Base-by-base conservation (phyloP, 164 flowering plant species). In the Tetrastigma voinierianum region DNA sequence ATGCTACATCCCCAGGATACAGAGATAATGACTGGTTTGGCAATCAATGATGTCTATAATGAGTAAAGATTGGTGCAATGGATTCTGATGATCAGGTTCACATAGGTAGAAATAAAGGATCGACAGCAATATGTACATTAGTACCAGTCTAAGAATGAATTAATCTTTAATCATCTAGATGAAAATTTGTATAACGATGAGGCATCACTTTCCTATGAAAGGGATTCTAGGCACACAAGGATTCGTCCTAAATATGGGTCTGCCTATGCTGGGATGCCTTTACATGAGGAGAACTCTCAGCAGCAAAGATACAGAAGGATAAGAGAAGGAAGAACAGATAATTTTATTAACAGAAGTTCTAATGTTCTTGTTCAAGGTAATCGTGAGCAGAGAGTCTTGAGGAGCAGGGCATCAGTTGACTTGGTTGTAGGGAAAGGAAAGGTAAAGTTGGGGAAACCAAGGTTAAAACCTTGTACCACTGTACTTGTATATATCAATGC, bases 391-490 rank as follows among this genome's bases (percentile, higher is more conserved):
- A 61, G 69, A 63, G 57, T 57, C 61, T 62, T 44, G 67, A 81
- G 79, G 57, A 59, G 78, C 83, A 67, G 75, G 75, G 79, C 79
- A 64, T 67, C 91, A 44, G 73, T 67, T 76, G 81, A 80, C 78
- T 68, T 80, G 73, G 61, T 73, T 81, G 75, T 59, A 77, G 77
- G 80, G 81, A 69, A 77, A 76, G 79, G 77, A 82, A 84, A 89
- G 94, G 94, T 86, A 86, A 85, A 72, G 58, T 76, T 77, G 70
- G 78, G 83, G 78, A 76, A 65, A 73, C 78, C 67, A 44, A 70
- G 72, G 75, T 74, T 70, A 62, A 70, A 65, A 58, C 62, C 67
- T 70, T 73, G 82, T 73, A 77, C 62, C 51, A 51, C 57, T 68
- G 66, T 76, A 65, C 67, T 65, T 77, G 71, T 78, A 80, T 75